Conservation (phyloP, 1,284 basidiomycete genomes). For the Rhodotorula sp. region DNA sequence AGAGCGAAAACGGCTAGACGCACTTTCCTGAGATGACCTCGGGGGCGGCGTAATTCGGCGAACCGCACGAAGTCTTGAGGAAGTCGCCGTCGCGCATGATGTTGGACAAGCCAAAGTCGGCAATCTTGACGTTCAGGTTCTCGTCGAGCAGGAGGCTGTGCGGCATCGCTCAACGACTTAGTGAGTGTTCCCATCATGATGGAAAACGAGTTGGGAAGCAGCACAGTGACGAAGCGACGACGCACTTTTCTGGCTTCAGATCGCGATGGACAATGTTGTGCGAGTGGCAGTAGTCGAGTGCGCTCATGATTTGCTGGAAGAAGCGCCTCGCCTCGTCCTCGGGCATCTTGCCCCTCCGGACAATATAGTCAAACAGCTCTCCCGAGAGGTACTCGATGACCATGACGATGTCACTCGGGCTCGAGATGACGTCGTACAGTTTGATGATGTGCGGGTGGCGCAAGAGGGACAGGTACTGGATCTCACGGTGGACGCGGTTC, state of each 20-base stretch:
- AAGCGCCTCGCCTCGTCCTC: slow-evolving; percentile 81
- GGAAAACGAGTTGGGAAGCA: too few relatives aligned
- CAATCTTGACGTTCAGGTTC: slow-evolving; percentile 75
- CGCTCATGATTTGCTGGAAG: slow-evolving; percentile 95
- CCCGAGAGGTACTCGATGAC: slow-evolving; percentile 78
- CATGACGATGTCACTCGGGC: slow-evolving; percentile 90
- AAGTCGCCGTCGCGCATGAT: slow-evolving; percentile 94
- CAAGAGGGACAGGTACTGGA: slow-evolving; percentile 88
- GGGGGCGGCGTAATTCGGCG: slow-evolving; percentile 93
- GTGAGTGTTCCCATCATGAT: too few relatives aligned
- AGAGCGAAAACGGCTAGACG: slow-evolving; percentile 30
- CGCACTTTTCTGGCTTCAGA: slow-evolving; percentile 86
- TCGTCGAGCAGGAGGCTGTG: slow-evolving; percentile 55
- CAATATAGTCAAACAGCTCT: slow-evolving; percentile 95
- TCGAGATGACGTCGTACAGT: slow-evolving; percentile 95
- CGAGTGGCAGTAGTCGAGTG: slow-evolving; percentile 90
- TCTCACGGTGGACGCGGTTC: slow-evolving; percentile 88
- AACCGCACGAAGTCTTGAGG: slow-evolving; percentile 89
- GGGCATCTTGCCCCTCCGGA: slow-evolving; percentile 79
- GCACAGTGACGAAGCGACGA: slow-evolving; percentile 10
- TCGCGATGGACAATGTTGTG: slow-evolving; percentile 95
- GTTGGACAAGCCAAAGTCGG: slow-evolving; percentile 91
- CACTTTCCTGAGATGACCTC: slow-evolving; percentile 86
- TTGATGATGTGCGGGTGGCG: slow-evolving; percentile 95
- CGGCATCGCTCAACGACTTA: too few relatives aligned